Conservation (phyloP, 2,329 filamentous ascomycete species). For the Diaporthe eres region DNA sequence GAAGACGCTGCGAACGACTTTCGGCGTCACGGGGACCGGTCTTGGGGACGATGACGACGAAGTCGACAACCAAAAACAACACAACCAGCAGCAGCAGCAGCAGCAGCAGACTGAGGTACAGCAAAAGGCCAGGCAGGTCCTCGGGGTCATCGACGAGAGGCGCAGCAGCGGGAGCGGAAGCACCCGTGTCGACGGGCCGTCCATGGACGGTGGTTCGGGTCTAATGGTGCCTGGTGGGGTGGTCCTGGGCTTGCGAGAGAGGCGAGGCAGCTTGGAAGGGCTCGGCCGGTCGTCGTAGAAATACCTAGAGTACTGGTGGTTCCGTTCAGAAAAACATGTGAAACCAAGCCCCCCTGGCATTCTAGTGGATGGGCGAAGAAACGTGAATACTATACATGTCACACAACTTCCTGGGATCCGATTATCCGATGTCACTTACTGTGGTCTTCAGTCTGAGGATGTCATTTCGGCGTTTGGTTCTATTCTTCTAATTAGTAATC, state of each 20-base stretch:
- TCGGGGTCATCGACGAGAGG: constrained; percentile 23
- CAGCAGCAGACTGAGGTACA: neutral
- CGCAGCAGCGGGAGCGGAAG: constrained; percentile 13
- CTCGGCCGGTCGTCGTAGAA: neutral
- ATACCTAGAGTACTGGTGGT: neutral
- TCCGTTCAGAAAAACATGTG: neutral
- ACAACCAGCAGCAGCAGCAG: neutral
- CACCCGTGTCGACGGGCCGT: neutral
- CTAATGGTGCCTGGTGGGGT: neutral
- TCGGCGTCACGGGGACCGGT: constrained; percentile 19
- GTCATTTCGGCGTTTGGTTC: neutral
- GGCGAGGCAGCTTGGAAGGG: constrained; percentile 12
- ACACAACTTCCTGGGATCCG: neutral
- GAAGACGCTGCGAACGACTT: constrained; percentile 35
- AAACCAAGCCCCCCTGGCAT: neutral
- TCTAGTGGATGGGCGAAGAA: neutral
- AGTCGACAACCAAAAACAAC: neutral
- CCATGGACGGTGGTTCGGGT: neutral
- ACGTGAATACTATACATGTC: neutral
- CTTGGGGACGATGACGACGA: neutral
- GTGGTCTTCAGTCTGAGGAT: neutral
- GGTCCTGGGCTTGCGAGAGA: constrained; percentile 14
- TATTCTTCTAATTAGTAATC: neutral
- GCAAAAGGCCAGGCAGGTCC: neutral
- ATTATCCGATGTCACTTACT: neutral